Evolutionary conservation across 371 early-diverging fungal genomes (phyloP), one percentile per base, ranked within the genome.

Genomic region (Aphelidium insulamus): DNA sequence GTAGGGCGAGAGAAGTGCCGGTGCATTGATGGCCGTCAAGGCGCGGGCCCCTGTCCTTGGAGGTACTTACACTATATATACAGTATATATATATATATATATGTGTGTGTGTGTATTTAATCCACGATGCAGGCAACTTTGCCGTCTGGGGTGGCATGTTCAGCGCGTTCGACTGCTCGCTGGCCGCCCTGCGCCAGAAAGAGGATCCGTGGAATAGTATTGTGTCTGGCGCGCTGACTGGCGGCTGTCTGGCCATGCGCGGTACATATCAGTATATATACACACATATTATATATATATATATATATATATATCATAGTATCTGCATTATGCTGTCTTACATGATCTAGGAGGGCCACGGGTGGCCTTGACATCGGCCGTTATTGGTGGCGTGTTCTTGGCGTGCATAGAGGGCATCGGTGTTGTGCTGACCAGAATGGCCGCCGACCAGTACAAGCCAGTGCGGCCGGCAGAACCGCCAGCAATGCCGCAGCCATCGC

Each of bases 111-210:
- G 30, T 32, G 14, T 32, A 33, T 33, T 30, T 33, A 12, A 10
- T 17, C 5, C 16, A 5, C 16, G 14, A 34, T 34, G 7, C 28
- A 39, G 49, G 60, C 26, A 88, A 90, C 64, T 95, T 95, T 60
- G 94, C 91, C 5, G 90, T 86, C 11, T 95, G 97, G 97, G 87
- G 88, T 49, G 88, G 87, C 37, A 63, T 92, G 37, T 95, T 91
- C 53, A 78, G 79, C 35, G 75, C 94, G 10, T 84, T 83, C 41
- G 97, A 95, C 51, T 95, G 97, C 57, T 73, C 69, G 30, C 54
- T 95, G 32, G 82, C 77, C 46, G 73, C 74, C 38, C 54, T 86
- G 30, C 64, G 94, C 50, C 78, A 78, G 45, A 91, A 88, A 69
- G 92, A 95, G 48, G 94, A 95, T 61, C 72, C 81, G 32, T 92